phyloP scores from a whole-genome alignment of 495 filamentous ascomycete species.

The Penicillium daleae region DNA sequence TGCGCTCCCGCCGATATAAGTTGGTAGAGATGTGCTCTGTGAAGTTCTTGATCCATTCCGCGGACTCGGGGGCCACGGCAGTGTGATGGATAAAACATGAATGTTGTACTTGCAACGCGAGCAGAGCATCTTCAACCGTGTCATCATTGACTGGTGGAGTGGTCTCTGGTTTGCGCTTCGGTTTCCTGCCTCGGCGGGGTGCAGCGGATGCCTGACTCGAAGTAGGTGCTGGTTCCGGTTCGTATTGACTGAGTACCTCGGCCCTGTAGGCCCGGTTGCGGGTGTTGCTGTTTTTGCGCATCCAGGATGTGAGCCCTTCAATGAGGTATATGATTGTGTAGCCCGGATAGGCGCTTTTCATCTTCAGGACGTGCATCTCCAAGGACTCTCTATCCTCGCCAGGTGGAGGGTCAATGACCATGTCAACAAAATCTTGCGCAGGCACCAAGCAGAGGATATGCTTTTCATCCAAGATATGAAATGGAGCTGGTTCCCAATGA shows the following conservation, averaged over 20 bases:
- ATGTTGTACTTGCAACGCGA: constrained; percentile 72
- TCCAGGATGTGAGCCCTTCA: constrained; percentile 68
- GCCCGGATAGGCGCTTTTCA: constrained; percentile 57
- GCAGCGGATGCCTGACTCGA: constrained; percentile 24
- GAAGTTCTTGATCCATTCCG: constrained; percentile 77
- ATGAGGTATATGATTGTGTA: constrained; percentile 73
- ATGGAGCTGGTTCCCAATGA: constrained; percentile 67
- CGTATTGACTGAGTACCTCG: constrained; percentile 62
- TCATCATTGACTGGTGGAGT: constrained; percentile 68
- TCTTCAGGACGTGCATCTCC: constrained; percentile 59
- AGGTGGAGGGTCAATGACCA: constrained; percentile 49
- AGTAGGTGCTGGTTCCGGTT: constrained; percentile 27
- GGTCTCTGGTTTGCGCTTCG: constrained; percentile 47
- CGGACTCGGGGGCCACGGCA: constrained; percentile 61
- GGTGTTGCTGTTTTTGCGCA: constrained; percentile 70
- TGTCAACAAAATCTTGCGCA: constrained; percentile 70
- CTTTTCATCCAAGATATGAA: constrained; percentile 62
- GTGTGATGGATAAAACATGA: constrained; percentile 74
- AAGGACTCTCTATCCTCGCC: constrained; percentile 48
- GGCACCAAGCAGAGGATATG: constrained; percentile 69
- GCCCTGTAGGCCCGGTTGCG: constrained; percentile 69
- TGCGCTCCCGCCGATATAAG: constrained; percentile 63
- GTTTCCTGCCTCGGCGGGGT: constrained; percentile 35
- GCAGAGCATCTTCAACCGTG: constrained; percentile 71
- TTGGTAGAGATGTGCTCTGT: constrained; percentile 81